Percentiles rank a stretch among this genome's conserved stretches.
These are phyloP conservation scores for Starmerella stellata DNA, from an alignment of 805 yeast species.

Conservation along the genomic window DNA sequence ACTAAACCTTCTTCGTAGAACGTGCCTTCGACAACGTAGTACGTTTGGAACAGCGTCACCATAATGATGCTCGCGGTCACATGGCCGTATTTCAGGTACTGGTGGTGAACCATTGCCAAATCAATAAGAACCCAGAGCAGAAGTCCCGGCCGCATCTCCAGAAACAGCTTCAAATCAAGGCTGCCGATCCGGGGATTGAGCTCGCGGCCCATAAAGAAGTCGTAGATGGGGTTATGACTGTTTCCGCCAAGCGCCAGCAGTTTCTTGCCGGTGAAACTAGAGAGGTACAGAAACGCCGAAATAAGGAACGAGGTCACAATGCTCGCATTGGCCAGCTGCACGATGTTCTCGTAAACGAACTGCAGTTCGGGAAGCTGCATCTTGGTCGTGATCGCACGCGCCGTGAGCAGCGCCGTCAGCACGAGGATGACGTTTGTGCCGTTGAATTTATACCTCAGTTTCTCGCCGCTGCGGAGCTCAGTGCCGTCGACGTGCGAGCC, in stretches of 20 bases:
- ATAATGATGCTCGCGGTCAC: slow-evolving; percentile 56
- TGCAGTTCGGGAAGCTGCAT: slow-evolving; percentile 60
- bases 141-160: slow-evolving; percentile 91
- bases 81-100: slow-evolving; percentile 41
- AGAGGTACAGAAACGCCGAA: slow-evolving; percentile 45
- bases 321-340: slow-evolving; percentile 46
- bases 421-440: slow-evolving; percentile 42
- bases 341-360: slow-evolving; percentile 50
- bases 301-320: slow-evolving; percentile 45
- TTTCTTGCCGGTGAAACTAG: slow-evolving; percentile 42
- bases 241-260: slow-evolving; percentile 78
- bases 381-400: slow-evolving; percentile 35
- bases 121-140: slow-evolving; percentile 68
- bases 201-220: slow-evolving; percentile 96
- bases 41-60: slow-evolving; percentile 51
- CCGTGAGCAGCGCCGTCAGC: slow-evolving; percentile 26
- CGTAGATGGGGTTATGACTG: slow-evolving; percentile 54
- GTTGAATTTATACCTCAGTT: slow-evolving; percentile 59
- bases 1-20: slow-evolving; percentile 75
- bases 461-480: slow-evolving; percentile 55
- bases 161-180: slow-evolving; percentile 76
- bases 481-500: slow-evolving; percentile 51
- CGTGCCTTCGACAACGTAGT: slow-evolving; percentile 81
- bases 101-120: slow-evolving; percentile 63
- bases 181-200: slow-evolving; percentile 74